Base-by-base conservation (phyloP, 768 basidiomycete species). In the Agaricus blazei region DNA sequence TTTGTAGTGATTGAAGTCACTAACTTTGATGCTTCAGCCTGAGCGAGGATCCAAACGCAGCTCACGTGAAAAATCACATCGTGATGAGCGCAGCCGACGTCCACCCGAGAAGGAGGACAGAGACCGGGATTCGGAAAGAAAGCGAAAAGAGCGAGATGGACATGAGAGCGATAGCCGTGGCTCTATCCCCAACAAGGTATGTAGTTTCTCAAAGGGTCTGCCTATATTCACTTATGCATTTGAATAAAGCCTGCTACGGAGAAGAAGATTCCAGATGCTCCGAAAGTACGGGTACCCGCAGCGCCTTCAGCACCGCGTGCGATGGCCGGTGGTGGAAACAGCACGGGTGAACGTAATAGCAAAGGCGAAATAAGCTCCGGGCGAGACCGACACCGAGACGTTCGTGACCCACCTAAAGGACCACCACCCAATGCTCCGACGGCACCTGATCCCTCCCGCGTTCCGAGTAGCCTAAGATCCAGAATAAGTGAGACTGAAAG, bases 11-110 rank as follows among this genome's bases (percentile, higher is more conserved):
- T 46, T 37, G 28, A 3, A 26, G 19, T 24, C 45, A 27, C 38
- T 51, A 59, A 56, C 59, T 56, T 62, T 66, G 52, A 15, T 26
- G 48, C 41, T 56, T 48, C 65, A 90, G 88, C 70, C 82, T 58
- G 90, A 92, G 50, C 81, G 90, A 60, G 77, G 78, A 34, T 79
- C 84, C n/a, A 92, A 92, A 67, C 85, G 90, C n/a, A 81, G 82
- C 56, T 86, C 89, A 55, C 83, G 90, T 48, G 88, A 88, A 65
- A 88, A 90, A 2, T 70, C 80, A 29, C 87, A 89, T 63, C 82
- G 88, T 48, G 90, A 91, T 53, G 89, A 91, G 38, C 78, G 88
- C 36, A 72, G 72, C 59, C 82, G 88, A 27, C 81, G 88, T 51
- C 74, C 75, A 12, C 71, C 75, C 11, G 89, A 90, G 43, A 88